Percentiles rank a stretch among this genome's conserved stretches.
Conservation (phyloP, 2,329 filamentous ascomycete species). For the Penicillium hesseltinei region DNA sequence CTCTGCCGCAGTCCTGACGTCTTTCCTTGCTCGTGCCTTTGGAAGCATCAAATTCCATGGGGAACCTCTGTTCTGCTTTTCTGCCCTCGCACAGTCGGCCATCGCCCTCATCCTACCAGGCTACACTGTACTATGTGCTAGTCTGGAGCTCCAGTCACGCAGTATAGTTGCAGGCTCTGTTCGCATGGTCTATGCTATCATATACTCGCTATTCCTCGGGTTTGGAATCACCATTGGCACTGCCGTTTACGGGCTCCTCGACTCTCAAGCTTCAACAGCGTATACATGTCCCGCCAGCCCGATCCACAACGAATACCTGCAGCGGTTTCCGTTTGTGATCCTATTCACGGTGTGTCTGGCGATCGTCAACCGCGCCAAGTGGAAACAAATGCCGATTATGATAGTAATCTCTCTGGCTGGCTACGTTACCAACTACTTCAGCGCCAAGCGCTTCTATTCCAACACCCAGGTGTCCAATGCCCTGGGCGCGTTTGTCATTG, state of each 20-base stretch:
- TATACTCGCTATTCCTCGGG: constrained; percentile 70
- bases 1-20: constrained; percentile 62
- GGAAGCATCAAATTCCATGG: constrained; percentile 56
- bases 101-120: constrained; percentile 73
- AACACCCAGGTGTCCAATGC: constrained; percentile 76
- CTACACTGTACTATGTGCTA: constrained; percentile 60
- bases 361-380: constrained; percentile 79
- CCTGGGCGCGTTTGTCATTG: constrained; percentile 72
- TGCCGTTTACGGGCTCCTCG: constrained; percentile 62
- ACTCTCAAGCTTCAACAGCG: constrained; percentile 52
- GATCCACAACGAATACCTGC: constrained; percentile 45
- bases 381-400: constrained; percentile 75
- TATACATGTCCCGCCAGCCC: constrained; percentile 51
- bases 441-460: constrained; percentile 61
- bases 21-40: constrained; percentile 67
- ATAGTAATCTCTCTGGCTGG: constrained; percentile 69
- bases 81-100: constrained; percentile 68
- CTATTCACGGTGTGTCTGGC: constrained; percentile 71
- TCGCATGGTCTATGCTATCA: constrained; percentile 71
- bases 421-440: constrained; percentile 74
- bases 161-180: constrained; percentile 70
- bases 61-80: constrained; percentile 64
- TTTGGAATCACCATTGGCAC: constrained; percentile 70
- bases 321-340: constrained; percentile 70
- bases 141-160: constrained; percentile 66